Evolutionary conservation across 768 basidiomycete species (phyloP).

Genomic region (Tulasnella sp.): DNA sequence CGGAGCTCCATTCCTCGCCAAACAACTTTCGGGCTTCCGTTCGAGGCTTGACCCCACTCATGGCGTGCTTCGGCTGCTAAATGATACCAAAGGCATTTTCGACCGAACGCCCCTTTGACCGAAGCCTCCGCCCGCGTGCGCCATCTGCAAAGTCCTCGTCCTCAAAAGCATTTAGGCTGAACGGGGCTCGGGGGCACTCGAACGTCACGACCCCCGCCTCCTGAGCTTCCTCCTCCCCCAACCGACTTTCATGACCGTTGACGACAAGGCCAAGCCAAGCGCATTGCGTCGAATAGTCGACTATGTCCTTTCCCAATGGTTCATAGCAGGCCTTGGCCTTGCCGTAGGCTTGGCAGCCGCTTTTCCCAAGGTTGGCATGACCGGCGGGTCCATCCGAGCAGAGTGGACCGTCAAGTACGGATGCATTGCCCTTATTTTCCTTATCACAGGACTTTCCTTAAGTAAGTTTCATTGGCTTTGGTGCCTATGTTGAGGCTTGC

Average conservation of each 20-base stretch:
- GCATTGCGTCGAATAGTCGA: conserved; percentile 4
- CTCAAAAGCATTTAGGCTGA: background rate
- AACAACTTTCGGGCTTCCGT: background rate
- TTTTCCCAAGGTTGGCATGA: conserved; percentile 27
- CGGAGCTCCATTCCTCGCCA: background rate
- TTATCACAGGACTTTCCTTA: conserved; percentile 28
- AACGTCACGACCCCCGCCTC: background rate
- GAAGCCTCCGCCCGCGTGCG: background rate
- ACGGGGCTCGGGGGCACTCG: background rate
- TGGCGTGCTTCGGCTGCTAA: background rate
- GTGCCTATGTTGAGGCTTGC: background rate
- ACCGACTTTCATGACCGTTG: background rate
- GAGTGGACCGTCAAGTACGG: conserved; percentile 28
- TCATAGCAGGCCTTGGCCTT: conserved; percentile 28
- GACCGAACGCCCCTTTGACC: background rate
- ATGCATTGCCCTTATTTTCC: conserved; percentile 27
- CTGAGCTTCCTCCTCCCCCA: background rate
- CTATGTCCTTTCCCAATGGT: conserved; percentile 25
- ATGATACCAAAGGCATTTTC: background rate
- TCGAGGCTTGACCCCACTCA: background rate
- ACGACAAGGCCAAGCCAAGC: background rate
- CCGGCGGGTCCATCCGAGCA: conserved; percentile 25
- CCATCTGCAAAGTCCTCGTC: background rate
- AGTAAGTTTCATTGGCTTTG: background rate
- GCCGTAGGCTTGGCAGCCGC: conserved; percentile 26